phyloP scores from a whole-genome alignment of 1,284 basidiomycete species.

The Marasmius tenuissimus region DNA sequence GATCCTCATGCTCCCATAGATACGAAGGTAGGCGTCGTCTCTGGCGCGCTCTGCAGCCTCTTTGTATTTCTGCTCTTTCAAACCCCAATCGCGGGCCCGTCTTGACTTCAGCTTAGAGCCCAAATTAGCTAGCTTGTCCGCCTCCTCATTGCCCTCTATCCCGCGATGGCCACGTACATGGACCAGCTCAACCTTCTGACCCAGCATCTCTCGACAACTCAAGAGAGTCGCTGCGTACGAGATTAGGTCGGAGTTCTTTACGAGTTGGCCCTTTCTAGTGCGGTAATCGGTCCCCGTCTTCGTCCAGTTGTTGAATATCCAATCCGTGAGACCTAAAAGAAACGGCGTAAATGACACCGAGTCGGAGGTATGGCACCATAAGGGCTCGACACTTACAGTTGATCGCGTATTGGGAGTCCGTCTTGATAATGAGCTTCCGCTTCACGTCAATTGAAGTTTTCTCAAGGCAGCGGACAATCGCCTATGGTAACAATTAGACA shows the following conservation, averaged over 20 bases:
- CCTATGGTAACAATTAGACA: slow-evolving; percentile 32
- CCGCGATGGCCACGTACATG: slow-evolving; percentile 60
- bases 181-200: slow-evolving; percentile 45
- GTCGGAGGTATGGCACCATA: not conserved
- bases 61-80: not conserved
- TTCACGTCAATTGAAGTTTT: slow-evolving; percentile 38
- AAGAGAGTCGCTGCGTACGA: slow-evolving; percentile 49
- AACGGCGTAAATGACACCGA: slow-evolving; percentile 9
- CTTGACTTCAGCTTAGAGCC: slow-evolving; percentile 34
- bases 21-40: not conserved
- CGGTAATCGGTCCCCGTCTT: slow-evolving; percentile 36
- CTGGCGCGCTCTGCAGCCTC: not conserved
- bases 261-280: slow-evolving; percentile 38
- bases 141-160: slow-evolving; percentile 60
- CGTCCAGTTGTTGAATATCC: slow-evolving; percentile 51
- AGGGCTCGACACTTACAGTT: slow-evolving; percentile 35
- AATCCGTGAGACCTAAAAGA: slow-evolving; percentile 45
- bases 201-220: slow-evolving; percentile 34
- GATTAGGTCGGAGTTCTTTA: slow-evolving; percentile 57
- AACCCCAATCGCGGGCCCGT: slow-evolving; percentile 46
- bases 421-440: slow-evolving; percentile 50
- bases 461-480: slow-evolving; percentile 60
- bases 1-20: not conserved
- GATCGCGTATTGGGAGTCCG: slow-evolving; percentile 64
- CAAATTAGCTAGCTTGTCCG: slow-evolving; percentile 52